Conservation (phyloP, 2,329 filamentous ascomycete species). For the Aureobasidium sp. region DNA sequence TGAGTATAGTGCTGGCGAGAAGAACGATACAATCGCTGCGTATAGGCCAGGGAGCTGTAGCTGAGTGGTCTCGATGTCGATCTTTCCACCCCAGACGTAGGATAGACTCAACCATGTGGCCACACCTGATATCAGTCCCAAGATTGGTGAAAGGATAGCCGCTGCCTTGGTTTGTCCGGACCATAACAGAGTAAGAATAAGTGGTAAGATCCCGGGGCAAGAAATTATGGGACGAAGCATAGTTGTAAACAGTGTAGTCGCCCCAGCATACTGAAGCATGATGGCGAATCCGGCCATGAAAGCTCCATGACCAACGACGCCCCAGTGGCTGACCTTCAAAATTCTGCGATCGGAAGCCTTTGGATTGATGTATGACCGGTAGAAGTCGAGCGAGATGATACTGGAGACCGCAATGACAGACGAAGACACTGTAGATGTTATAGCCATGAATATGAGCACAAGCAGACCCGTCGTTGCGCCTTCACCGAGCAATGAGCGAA, state of each 20-base stretch:
- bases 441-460: constrained; percentile 46
- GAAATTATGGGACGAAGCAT: too few species aligned
- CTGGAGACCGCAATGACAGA: constrained; percentile 44
- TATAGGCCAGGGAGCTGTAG: constrained; percentile 35
- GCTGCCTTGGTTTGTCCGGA: constrained; percentile 37
- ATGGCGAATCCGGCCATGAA: constrained; percentile 42
- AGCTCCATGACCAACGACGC: constrained; percentile 37
- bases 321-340: constrained; percentile 38
- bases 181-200: constrained; percentile 38
- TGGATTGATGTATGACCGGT: constrained; percentile 42
- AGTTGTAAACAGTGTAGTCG: too few species aligned
- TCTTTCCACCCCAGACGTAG: constrained; percentile 29
- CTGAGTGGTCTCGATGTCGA: constrained; percentile 34
- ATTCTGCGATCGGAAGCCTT: constrained; percentile 34
- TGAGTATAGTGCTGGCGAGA: constrained; percentile 39
- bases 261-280: constrained; percentile 39
- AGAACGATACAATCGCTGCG: constrained; percentile 37
- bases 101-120: constrained; percentile 37
- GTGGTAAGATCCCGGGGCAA: constrained; percentile 41
- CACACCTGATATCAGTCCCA: constrained; percentile 36
- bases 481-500: constrained; percentile 36
- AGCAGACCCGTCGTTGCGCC: too few species aligned
- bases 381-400: constrained; percentile 43
- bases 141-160: constrained; percentile 36
- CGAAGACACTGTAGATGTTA: constrained; percentile 42